Evolutionary conservation across 2,329 filamentous ascomycete species (phyloP).

Genomic region (Trichoderma atrobrunneum): DNA sequence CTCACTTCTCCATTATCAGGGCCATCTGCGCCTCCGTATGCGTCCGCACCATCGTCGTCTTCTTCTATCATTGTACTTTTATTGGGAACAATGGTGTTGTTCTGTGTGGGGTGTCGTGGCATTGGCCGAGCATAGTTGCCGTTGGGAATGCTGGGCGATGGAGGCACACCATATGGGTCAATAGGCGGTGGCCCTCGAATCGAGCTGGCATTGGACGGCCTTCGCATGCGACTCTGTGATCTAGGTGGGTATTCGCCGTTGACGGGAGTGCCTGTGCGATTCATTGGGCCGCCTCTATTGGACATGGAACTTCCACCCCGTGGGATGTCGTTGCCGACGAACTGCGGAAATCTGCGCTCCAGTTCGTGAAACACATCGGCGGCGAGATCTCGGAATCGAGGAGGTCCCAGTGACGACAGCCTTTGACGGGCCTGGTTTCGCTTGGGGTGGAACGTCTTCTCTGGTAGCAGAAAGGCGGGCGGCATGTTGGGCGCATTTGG

Average conservation of each 20-base stretch:
- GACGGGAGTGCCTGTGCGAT: constrained; percentile 60
- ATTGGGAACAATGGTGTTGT: constrained; percentile 94
- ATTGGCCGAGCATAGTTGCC: constrained; percentile 73
- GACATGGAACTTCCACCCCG: constrained; percentile 68
- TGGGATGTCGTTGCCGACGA: constrained; percentile 66
- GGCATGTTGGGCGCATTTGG: constrained; percentile 52
- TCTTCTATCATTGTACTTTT: constrained; percentile 98
- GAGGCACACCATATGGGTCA: constrained; percentile 53
- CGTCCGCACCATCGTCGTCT: constrained; percentile 70
- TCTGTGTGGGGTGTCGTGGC: constrained; percentile 81
- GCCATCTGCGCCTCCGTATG: constrained; percentile 49
- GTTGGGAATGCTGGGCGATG: constrained; percentile 56
- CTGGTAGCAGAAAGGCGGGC: constrained; percentile 78
- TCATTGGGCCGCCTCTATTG: constrained; percentile 55
- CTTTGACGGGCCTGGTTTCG: constrained; percentile 97
- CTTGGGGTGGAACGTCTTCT: constrained; percentile 89
- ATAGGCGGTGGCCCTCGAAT: constrained; percentile 46
- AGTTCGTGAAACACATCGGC: constrained; percentile 96
- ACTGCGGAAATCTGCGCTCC: constrained; percentile 83
- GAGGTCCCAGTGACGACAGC: constrained; percentile 81
- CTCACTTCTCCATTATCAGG: constrained; percentile 39
- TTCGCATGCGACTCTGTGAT: constrained; percentile 51
- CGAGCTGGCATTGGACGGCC: constrained; percentile 62
- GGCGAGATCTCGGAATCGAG: constrained; percentile 85
- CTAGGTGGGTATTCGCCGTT: constrained; percentile 55